A percentile compares a stretch with the other conserved stretches of the same genome.
Evolutionary conservation across 2,329 filamentous ascomycete species (phyloP).

Genomic region (Claviceps cyperi): DNA sequence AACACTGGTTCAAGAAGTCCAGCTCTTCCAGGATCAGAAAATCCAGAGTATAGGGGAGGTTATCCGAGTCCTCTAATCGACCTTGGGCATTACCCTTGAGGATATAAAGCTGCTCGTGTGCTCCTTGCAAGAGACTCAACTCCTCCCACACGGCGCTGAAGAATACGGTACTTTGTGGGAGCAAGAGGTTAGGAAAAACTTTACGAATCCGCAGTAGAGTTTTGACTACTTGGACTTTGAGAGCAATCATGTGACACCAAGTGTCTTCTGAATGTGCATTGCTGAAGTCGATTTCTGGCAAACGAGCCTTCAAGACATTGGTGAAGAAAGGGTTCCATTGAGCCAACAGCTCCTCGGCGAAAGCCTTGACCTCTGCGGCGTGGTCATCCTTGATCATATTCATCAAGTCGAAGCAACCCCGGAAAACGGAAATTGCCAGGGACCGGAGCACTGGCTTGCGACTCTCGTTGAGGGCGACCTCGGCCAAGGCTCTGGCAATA

Average conservation of each 20-base stretch:
- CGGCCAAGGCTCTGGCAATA: conserved; percentile 70
- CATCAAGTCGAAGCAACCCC: conserved; percentile 83
- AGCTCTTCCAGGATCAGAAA: conserved; percentile 87
- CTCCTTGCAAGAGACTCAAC: conserved; percentile 53
- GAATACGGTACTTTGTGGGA: conserved; percentile 66
- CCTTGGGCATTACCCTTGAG: conserved; percentile 65
- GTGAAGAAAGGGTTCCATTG: conserved; percentile 88
- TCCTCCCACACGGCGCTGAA: conserved; percentile 88
- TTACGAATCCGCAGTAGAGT: conserved; percentile 77
- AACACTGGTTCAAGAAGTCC: conserved; percentile 83
- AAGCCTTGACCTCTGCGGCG: conserved; percentile 69
- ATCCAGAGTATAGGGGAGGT: conserved; percentile 86
- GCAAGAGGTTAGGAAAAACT: conserved; percentile 69
- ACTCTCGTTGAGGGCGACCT: conserved; percentile 62
- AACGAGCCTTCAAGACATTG: conserved; percentile 55
- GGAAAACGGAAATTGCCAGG: conserved; percentile 79
- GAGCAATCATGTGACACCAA: conserved; percentile 69
- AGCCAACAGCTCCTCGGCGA: conserved; percentile 72
- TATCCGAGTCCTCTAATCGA: conserved; percentile 76
- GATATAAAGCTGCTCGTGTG: conserved; percentile 76
- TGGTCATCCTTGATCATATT: conserved; percentile 96
- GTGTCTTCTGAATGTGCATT: conserved; percentile 39
- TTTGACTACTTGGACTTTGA: conserved; percentile 92
- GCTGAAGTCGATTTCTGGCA: conserved; percentile 47
- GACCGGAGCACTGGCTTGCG: conserved; percentile 66